Base-by-base conservation (phyloP, 2,329 filamentous ascomycete species). In the Venturia pyrina region DNA sequence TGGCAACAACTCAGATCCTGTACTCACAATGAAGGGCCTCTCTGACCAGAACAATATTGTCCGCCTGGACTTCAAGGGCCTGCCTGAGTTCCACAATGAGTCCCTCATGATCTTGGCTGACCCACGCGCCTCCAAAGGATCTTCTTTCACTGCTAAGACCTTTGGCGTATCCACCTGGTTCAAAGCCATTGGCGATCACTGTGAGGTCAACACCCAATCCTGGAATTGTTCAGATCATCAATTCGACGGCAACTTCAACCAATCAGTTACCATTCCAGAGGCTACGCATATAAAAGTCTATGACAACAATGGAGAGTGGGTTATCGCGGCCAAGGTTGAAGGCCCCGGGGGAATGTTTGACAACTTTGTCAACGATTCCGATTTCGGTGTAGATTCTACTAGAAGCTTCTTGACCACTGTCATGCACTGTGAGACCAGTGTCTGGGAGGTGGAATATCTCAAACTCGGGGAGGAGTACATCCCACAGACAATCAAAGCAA, bases 381-480 rank as follows among this genome's bases (percentile, higher is more conserved):
- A 62, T n/a, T 43, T 62, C 37, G 37, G 37, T n/a, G 43, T 46
- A 11, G 60, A 62, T 62, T 8, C 13, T 8, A 46, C 60, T 11
- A 43, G 40, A 15, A 43, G 21, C 19, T 62, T 62, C 32, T 37
- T 59, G 32, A 3, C 53, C 60, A 62, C 60, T 6, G 60, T 62
- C n/a, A 62, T 62, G 60, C 60, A 62, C 28, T 62, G 60, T 15
- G 60, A 62, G 21, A 62, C 60, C 28, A 46, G 10, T 28, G 43
- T 62, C 17, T 62, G 43, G 40, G 43, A 62, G 19, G 60, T 62
- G 6, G 60, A 62, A 17, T 62, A 62, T 28, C 60, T 62, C 24
- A 62, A 62, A 40, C 40, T 62, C 2, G 60, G 60, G n/a, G 43
- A 46, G n/a, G 43, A 62, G 28, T 62, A 62, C 60, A 62, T 62